Base-by-base conservation (phyloP, 208 protist species). In the Wallacemonas sp. region DNA sequence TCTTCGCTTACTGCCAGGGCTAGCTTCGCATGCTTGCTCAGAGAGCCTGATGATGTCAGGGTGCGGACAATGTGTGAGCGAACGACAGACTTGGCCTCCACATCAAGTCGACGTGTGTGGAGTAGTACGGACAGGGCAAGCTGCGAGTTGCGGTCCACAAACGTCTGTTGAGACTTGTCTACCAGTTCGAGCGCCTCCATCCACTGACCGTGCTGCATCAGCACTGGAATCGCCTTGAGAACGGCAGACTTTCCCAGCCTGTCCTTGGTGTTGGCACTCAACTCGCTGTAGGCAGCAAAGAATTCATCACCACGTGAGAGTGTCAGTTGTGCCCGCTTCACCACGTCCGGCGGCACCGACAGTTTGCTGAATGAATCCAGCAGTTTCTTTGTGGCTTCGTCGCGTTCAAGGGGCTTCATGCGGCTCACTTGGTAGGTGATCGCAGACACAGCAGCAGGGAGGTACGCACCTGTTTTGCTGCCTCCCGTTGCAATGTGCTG, bases 11-110 rank as follows among this genome's bases (percentile, higher is more conserved):
- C 65, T 8, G 83, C 78, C 32, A 96, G 29, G 29, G 76, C 62
- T 2, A 93, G 56, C 54, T 87, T 88, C 5, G 83, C 83, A 12
- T 82, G 34, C 43, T 70, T 77, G 36, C 70, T 65, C 66, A 76
- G 48, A 33, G 58, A 65, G 19, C 64, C 65, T 24, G 46, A 65
- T n/a, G 65, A 36, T 1, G 62, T 68, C 41, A 82, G 48, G 8
- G 64, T 61, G 56, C 70, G 69, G 17, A 65, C 52, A 48, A 76
- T 60, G 68, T 73, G 62, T 39, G 70, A 64, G 48, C 32, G 60
- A 12, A 76, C 23, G 6, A n/a, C 49, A 43, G 65, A 65, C 8
- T 41, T 61, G 34, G 66, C 70, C 29, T 76, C 65, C 1, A 14
- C 2, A 29, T 69, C 63, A 38, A 81, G 52, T 38, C 17, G 24